Evolutionary conservation across 176 grass and related monocot genomes (phyloP), one percentile per base, ranked within the genome.

Genomic region (Poa annua): DNA sequence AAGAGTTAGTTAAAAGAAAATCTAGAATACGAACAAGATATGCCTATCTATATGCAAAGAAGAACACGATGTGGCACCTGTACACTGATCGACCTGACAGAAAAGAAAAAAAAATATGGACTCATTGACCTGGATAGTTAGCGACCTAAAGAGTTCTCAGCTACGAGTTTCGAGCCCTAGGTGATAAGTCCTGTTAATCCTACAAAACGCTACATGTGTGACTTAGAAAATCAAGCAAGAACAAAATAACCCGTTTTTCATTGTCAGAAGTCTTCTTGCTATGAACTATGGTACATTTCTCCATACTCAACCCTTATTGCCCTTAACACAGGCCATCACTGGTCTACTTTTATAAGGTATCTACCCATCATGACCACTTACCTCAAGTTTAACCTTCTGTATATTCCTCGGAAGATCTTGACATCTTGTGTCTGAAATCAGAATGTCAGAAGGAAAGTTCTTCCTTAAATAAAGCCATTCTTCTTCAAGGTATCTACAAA

Each of bases 381-480:
- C 92, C 78, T 47, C n/a, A 67, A 94, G 68, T 54, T 44, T 89
- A 69, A 83, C 55, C 25, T 74, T 79, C 13, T 38, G 71, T 57
- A 94, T 86, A 61, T 81, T 75, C 4, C 35, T 53, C 7, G 66
- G 78, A 87, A 94, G 77, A 80, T 79, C 36, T 20, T 75, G 71
- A 87, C 92, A 91, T 76, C 82, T 79, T 44, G 34, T 32, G 4
- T 87, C 62, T 47, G 75, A 82, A 77, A 85, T 53, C 16, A 81
- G 81, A 72, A 73, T 78, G 19, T 83, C 80, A 33, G 54, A 14
- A 35, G 44, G 48, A 74, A 4, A 63, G 86, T 81, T 90, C 14
- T 86, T 59, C 51, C 81, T 67, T 74, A 91, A 74, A 83, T 89
- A 55, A 24, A 15, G 29, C 86, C 89, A 94, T 81, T 94, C 92